Base-by-base conservation (phyloP, 164 flowering plant species). In the Brasenia schreberi region DNA sequence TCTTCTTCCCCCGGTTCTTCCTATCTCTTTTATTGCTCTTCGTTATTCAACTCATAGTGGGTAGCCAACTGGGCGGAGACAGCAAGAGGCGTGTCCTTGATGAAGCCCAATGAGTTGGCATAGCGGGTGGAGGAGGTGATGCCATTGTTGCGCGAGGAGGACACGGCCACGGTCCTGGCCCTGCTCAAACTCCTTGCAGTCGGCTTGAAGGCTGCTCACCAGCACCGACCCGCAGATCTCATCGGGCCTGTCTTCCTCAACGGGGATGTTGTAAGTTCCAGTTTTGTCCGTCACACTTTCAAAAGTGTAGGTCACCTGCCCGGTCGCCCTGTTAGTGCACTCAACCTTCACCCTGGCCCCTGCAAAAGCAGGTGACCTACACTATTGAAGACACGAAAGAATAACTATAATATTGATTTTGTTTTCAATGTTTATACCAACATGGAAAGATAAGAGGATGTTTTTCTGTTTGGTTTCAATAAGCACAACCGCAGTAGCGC, bases 101-200 rank as follows among this genome's bases (percentile, higher is more conserved):
- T 14, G 79, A 85, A 90, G 11, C 85, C 87, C 78, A 90, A 45
- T 58, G 77, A 65, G 67, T 90, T 90, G 68, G 88, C 92, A 58
- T 61, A 77, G 0, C 96, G 83, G 1, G 18, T 17, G 69, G 70
- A 42, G 1, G 90, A 80, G 2, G 68, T 67, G 42, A 90, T 80
- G 17, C 97, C 97, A 43, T 88, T 90, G 90, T 71, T 58, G 73
- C 67, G 84, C 80, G 69, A 88, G 83, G 70, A 83, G 73, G 18
- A 88, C 86, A 33, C 84, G 84, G 39, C 92, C 80, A 10, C 81
- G 80, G 0, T 90, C 94, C 42, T 90, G 82, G 0, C 86, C 96
- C 6, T 79, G 73, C 14, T 71, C 69, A 1, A 66, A 63, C 63
- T 59, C 1, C 0, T 72, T 61, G 60, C 93, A 90, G 66, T 65